Base-by-base conservation (phyloP, 2,329 filamentous ascomycete genomes). In the Pseudomassariella vexata region DNA sequence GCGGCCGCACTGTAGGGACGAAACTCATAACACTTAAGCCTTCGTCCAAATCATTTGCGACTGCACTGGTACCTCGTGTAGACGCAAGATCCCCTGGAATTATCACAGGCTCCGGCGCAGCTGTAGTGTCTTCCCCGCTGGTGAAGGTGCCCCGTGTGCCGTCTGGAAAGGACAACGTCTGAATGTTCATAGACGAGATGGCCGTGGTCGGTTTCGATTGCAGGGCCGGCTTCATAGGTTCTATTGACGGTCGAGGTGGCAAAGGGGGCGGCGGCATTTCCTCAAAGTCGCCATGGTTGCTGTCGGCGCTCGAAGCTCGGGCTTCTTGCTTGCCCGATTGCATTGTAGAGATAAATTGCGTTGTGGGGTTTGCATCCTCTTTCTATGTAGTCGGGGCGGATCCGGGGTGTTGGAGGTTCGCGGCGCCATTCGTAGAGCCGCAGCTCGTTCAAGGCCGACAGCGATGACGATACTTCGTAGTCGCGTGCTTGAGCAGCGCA, bases 141-240 rank as follows among this genome's bases (percentile, higher is more conserved):
- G 64, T 57, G 47, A 82, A 82, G 2, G 74, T 80, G 22, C 82
- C 79, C 37, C 76, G 69, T 14, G 76, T 75, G 37, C 76, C 78
- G 53, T 86, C 84, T 9, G 77, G 78, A 41, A 84, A 82, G 2
- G 79, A 79, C 30, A 89, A 69, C 0, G 83, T 85, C 46, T 86
- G 82, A 34, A 89, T 81, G 44, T 90, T 88, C 40, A 88, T 72
- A 11, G 86, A 73, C 1, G 87, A 90, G 10, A 96, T 52, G 8
- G 88, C 88, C 1, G 88, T 95, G 4, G 89, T 95, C 28, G 90
- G 78, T 37, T 77, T 79, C 2, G 82, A 79, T 41, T 65, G 68
- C 34, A 66, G 50, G 3, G 47, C 46, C 22, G 56, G 59, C 41
- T 58, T 58, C 10, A 11, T 20, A 19, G 34, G 19, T n/a, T 25